Conservation (phyloP, 2,329 filamentous ascomycete genomes). For the Tolypocladium inflatum region DNA sequence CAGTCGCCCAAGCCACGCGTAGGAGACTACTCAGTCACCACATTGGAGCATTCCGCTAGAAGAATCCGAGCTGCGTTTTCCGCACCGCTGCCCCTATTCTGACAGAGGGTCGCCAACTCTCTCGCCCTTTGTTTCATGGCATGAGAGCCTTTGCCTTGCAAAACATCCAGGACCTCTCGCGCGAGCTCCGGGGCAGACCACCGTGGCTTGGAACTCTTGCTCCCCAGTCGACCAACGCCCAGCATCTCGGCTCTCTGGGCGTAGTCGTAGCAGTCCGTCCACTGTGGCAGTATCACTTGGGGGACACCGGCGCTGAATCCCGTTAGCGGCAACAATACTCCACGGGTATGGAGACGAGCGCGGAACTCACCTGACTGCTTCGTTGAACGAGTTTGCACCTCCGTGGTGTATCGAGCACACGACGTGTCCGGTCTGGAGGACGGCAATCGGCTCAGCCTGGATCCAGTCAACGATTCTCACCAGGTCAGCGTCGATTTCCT, state of each 20-base stretch:
- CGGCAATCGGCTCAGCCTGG: conserved; percentile 22
- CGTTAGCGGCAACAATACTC: background rate
- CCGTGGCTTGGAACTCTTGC: conserved; percentile 9
- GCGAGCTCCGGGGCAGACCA: conserved; percentile 13
- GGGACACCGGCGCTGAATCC: conserved; percentile 29
- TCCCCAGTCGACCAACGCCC: conserved; percentile 26
- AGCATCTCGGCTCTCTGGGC: conserved; percentile 32
- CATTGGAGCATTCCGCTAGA: background rate
- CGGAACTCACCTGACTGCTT: conserved; percentile 23
- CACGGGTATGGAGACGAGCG: background rate
- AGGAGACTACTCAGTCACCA: background rate
- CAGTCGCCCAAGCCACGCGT: too few relatives aligned
- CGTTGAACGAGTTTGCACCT: conserved; percentile 33
- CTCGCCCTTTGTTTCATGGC: background rate
- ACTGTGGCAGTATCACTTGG: conserved; percentile 33
- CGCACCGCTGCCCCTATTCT: background rate
- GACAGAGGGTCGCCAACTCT: background rate
- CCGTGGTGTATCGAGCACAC: conserved; percentile 34
- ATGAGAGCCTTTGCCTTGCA: conserved; percentile 4
- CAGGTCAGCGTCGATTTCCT: conserved; percentile 15
- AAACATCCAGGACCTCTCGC: conserved; percentile 7
- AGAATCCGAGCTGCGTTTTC: background rate
- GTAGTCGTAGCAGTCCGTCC: conserved; percentile 38
- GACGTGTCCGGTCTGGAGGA: conserved; percentile 27
- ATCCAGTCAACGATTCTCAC: conserved; percentile 32